Conservation (phyloP, 495 filamentous ascomycete species). For the Stereocaulon alpinum region DNA sequence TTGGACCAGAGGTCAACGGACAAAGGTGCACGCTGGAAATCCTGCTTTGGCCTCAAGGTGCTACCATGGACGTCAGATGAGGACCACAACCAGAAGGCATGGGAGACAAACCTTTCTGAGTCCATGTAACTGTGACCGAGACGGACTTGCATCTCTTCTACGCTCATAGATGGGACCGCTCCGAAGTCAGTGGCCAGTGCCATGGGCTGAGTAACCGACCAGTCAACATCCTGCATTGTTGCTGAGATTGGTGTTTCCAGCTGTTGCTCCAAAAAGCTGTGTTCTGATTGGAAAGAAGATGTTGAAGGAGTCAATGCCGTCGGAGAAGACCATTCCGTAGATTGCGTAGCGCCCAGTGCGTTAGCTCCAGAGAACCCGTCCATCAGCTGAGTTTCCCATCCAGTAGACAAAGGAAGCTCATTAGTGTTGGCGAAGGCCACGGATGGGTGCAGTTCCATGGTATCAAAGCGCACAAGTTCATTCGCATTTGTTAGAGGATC, state of each 20-base stretch:
- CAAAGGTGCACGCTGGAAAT: slow-evolving; percentile 13
- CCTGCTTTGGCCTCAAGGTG: slow-evolving; percentile 16
- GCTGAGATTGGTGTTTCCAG: slow-evolving; percentile 18
- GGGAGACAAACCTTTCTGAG: slow-evolving; percentile 17
- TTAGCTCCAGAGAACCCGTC: not conserved
- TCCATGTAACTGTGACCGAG: slow-evolving; percentile 5
- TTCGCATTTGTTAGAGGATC: not conserved
- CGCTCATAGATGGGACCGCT: slow-evolving; percentile 5
- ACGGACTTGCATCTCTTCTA: slow-evolving; percentile 12
- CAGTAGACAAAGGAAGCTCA: slow-evolving; percentile 6
- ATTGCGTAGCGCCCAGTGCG: slow-evolving; percentile 7
- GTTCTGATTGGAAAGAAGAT: slow-evolving; percentile 17
- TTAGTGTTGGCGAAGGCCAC: slow-evolving; percentile 1
- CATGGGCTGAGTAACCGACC: slow-evolving; percentile 4
- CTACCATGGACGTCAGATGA: slow-evolving; percentile 12
- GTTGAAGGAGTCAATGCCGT: slow-evolving; percentile 15
- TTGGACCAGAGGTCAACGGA: slow-evolving; percentile 16
- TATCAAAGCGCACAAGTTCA: not conserved
- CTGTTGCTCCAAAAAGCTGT: slow-evolving; percentile 12
- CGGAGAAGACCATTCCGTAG: slow-evolving; percentile 16
- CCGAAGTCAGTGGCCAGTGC: slow-evolving; percentile 7
- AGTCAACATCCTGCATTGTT: slow-evolving; percentile 13
- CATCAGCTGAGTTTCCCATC: slow-evolving; percentile 8
- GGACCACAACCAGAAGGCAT: not conserved
- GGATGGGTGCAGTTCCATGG: slow-evolving; percentile 3